These are phyloP conservation scores for Testicularia cyperi DNA, from an alignment of 1,284 basidiomycete genomes.

Conservation along the genomic window DNA sequence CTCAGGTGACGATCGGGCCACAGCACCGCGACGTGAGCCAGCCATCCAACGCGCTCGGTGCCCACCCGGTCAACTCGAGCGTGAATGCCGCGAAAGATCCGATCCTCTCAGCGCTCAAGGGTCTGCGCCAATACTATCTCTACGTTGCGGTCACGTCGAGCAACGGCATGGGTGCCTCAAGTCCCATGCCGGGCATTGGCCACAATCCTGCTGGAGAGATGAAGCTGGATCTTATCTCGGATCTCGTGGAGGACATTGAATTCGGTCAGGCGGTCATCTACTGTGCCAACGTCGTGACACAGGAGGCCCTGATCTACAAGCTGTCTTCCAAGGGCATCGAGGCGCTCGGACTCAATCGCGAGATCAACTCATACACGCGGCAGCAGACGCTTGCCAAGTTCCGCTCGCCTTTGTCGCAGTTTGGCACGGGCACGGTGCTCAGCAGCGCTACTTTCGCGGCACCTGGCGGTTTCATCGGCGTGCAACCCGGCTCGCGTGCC, in stretches of 20 bases:
- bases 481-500: constrained; percentile 16
- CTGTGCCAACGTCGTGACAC: constrained; percentile 51
- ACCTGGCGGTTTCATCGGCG: constrained; percentile 66
- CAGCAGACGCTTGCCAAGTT: constrained; percentile 79
- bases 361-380: constrained; percentile 80
- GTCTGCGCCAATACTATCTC: constrained; percentile 53
- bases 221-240: constrained; percentile 92
- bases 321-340: constrained; percentile 81
- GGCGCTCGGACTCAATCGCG: constrained; percentile 72
- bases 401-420: constrained; percentile 63
- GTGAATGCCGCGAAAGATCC: constrained; percentile 37
- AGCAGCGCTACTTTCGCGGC: constrained; percentile 63
- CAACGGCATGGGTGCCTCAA: constrained; percentile 78
- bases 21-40: constrained; percentile 69
- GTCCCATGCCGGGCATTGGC: constrained; percentile 73
- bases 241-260: constrained; percentile 87
- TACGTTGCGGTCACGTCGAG: constrained; percentile 61
- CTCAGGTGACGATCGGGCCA: constrained; percentile 4
- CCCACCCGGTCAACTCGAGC: constrained; percentile 40
- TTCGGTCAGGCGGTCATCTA: constrained; percentile 53
- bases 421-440: constrained; percentile 23
- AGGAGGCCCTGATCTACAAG: constrained; percentile 68
- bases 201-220: constrained; percentile 87
- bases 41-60: constrained; percentile 46
- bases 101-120: constrained; percentile 33